Percentiles rank a stretch among this genome's conserved stretches.
phyloP scores from a whole-genome alignment of 768 basidiomycete species.

The Amanita rubescens region DNA sequence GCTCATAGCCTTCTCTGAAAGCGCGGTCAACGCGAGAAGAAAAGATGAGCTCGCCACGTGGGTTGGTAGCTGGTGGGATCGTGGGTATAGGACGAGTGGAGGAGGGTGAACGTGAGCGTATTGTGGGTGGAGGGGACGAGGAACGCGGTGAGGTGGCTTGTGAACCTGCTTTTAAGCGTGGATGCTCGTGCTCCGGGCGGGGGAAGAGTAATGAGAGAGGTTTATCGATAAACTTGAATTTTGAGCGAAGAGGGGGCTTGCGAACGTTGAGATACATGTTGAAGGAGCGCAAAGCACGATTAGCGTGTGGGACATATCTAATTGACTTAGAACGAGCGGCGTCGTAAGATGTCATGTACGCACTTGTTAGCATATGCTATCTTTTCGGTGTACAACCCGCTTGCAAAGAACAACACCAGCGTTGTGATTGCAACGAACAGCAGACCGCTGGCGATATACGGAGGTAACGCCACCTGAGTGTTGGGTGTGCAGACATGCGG shows the following conservation, averaged over 20 bases:
- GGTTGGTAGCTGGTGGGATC: conserved; percentile 86
- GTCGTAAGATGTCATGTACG: conserved; percentile 3
- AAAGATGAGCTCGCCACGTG: conserved; percentile 95
- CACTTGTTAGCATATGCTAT: conserved; percentile 95
- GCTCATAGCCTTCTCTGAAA: conserved; percentile 90
- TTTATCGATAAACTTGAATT: conserved; percentile 37
- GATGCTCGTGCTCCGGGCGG: conserved; percentile 23
- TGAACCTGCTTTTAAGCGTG: conserved; percentile 13
- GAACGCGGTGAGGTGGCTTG: conserved; percentile 24
- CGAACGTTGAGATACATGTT: conserved; percentile 98
- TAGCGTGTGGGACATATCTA: conserved; percentile 98
- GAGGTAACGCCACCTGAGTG: conserved; percentile 44
- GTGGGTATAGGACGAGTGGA: conserved; percentile 51
- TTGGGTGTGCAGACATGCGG: conserved; percentile 43
- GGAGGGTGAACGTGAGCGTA: conserved; percentile 20
- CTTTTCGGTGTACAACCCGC: conserved; percentile 94
- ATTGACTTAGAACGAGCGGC: not conserved
- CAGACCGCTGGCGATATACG: conserved; percentile 72
- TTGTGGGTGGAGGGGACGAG: conserved; percentile 31
- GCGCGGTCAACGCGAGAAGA: conserved; percentile 74
- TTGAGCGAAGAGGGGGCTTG: conserved; percentile 62
- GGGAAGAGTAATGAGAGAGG: conserved; percentile 55
- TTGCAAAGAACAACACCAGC: conserved; percentile 90
- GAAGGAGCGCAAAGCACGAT: conserved; percentile 82
- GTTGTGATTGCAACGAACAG: conserved; percentile 88